Conservation (phyloP, 2,329 filamentous ascomycete species). For the Cadophora luteo-olivacea region DNA sequence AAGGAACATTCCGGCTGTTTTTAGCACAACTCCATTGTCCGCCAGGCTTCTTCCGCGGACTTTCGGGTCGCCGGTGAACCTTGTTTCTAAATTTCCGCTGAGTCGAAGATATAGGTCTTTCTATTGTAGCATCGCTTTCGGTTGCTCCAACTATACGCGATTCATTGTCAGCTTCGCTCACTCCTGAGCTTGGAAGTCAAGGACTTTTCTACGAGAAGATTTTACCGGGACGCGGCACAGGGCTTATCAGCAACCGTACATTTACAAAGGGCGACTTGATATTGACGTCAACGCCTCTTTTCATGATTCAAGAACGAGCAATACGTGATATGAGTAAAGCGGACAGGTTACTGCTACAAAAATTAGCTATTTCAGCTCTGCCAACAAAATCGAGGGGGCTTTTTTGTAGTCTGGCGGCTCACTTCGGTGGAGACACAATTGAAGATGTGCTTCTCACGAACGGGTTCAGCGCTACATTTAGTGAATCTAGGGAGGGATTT, state of each 20-base stretch:
- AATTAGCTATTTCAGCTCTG: not conserved
- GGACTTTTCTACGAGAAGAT: slow-evolving; percentile 6
- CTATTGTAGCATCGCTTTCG: slow-evolving; percentile 3
- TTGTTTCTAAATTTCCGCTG: too few species aligned
- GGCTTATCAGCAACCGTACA: slow-evolving; percentile 23
- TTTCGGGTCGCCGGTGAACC: too few species aligned
- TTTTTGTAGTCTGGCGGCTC: slow-evolving; percentile 22
- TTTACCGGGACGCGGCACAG: slow-evolving; percentile 24
- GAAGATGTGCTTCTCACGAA: slow-evolving; percentile 29
- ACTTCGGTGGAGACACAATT: slow-evolving; percentile 24
- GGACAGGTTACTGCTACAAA: not conserved
- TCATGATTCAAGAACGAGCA: slow-evolving; percentile 24
- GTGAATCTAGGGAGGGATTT: slow-evolving; percentile 13
- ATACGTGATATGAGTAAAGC: not conserved
- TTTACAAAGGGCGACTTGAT: slow-evolving; percentile 26
- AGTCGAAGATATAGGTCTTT: too few species aligned
- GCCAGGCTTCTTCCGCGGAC: not conserved
- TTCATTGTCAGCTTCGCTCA: too few species aligned
- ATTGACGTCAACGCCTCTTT: slow-evolving; percentile 18
- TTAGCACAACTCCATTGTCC: not conserved
- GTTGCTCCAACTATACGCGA: not conserved
- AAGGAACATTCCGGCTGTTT: not conserved
- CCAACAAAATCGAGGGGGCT: not conserved
- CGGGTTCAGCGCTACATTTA: slow-evolving; percentile 23
- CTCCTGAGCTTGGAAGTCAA: too few species aligned